Evolutionary conservation across 257 asterid species (phyloP).

Genomic region (Capsicum chinense): DNA sequence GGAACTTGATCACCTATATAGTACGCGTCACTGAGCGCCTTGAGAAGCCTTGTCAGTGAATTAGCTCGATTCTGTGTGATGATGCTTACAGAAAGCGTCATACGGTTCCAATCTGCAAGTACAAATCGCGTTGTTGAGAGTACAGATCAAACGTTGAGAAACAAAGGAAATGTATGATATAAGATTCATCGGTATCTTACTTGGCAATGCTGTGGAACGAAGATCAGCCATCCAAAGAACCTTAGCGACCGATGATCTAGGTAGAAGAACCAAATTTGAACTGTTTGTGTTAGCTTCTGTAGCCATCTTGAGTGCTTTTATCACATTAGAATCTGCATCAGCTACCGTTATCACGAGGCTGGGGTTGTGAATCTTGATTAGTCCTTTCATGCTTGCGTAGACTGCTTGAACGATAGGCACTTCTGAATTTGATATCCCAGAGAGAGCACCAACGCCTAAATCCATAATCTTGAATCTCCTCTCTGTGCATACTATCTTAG

Average conservation of each 20-base stretch:
- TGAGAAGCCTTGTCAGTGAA: slow-evolving; percentile 75
- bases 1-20: slow-evolving; percentile 78
- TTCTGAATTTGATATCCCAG: slow-evolving; percentile 67
- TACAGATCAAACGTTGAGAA: neutral
- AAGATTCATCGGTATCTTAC: slow-evolving; percentile 45
- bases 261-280: slow-evolving; percentile 65
- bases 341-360: slow-evolving; percentile 69
- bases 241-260: slow-evolving; percentile 61
- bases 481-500: slow-evolving; percentile 72
- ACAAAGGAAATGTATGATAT: neutral
- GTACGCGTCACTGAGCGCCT: slow-evolving; percentile 74
- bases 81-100: slow-evolving; percentile 76
- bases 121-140: slow-evolving; percentile 22
- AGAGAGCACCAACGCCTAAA: slow-evolving; percentile 68
- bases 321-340: slow-evolving; percentile 63
- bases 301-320: slow-evolving; percentile 85
- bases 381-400: slow-evolving; percentile 89
- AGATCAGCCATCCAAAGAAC: slow-evolving; percentile 97
- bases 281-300: slow-evolving; percentile 48
- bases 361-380: slow-evolving; percentile 85
- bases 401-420: slow-evolving; percentile 78
- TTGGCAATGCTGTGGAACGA: slow-evolving; percentile 79
- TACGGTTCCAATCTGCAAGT: slow-evolving; percentile 80
- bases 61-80: slow-evolving; percentile 76
- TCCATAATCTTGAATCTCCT: slow-evolving; percentile 92